Evolutionary conservation across 129 eudicot species (phyloP), one percentile per base, ranked within the genome.

Genomic region (Arctium minus): DNA sequence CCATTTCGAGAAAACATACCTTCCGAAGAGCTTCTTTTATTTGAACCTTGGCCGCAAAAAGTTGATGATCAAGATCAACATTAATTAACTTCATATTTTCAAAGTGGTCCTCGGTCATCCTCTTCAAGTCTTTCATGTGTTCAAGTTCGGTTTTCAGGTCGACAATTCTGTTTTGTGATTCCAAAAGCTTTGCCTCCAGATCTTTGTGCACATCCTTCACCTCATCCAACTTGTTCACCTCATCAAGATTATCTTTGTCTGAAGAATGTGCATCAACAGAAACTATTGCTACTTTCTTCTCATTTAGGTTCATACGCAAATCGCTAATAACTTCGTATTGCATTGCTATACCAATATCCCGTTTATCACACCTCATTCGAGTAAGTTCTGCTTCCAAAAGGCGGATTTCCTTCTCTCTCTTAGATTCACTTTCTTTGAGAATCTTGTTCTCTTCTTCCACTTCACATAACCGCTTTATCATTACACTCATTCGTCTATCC

Each of bases 51-150:
- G 97, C 81, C 71, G 84, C 89, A 12, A 81, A 91, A 68, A 96
- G 93, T 77, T 96, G 98, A 17, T 90, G 86, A 60, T 89, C 93
- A 27, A 95, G 92, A 84, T 93, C 99, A 83, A 82, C 88, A 62
- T 95, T 95, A 27, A 84, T 75, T 73, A 86, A 65, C 64, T 87
- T 92, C 88, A 88, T 86, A 86, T 90, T 88, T 74, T 91, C 97
- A 17, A 92, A 64, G 83, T 89, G 92, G 39, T 92, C 97, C 75
- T 90, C 94, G 2, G 42, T 53, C 18, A 30, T 71, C 82, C 86
- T 84, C 72, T 88, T 92, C 6, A 83, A 75, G 42, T 87, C 94
- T 62, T 80, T 86, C 78, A 91, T 8, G 13, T 79, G 64, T 38
- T 86, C 85, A 71, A 91, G 22, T 81, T 94, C 92, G 29, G 60